Base-by-base conservation (phyloP, 805 yeast genomes). In the Wickerhamomyces ciferrii region DNA sequence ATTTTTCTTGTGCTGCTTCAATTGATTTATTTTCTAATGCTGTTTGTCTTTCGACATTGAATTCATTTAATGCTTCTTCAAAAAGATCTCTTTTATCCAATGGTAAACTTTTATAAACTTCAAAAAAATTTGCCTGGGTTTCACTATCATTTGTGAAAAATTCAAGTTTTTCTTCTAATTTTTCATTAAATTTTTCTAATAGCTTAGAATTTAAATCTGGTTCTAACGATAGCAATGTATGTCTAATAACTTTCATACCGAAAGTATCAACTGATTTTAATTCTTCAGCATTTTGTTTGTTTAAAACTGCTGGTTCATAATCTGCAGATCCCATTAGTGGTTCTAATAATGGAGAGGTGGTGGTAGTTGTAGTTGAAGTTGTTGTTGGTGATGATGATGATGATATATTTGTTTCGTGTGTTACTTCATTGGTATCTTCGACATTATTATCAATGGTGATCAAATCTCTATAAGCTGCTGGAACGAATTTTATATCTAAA, bases 1-100 rank as follows among this genome's bases (percentile, higher is more conserved):
- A 92, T 62, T 87, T 84, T 57, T 84, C 88, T 51, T 78, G 80
- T 0, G 98, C 96, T 1, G 92, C 91, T 52, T 86, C 91, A 1
- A 87, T 71, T 3, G 96, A 92, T 48, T 85, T 76, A 18, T 79
- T 70, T 65, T 94, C 99, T 29, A 94, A 62, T 27, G 76, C 76
- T 41, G 78, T 70, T 63, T 94, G 97, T 61, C 99, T 79, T 23
- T 78, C 79, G 46, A 77, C 78, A 54, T 94, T 91, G 53, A 84
- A 78, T 2, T 72, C 64, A 51, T 89, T 91, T 42, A 94, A 65
- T 0, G 82, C 76, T 18, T 68, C 70, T 56, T 88, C 86, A 61
- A 91, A 92, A 41, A 69, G 65, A 5, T 65, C 69, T 45, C 69
- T 76, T 42, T 76, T 75, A 5, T 75, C 75, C 1, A 69, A 71